These are phyloP conservation scores for Ettlia oleoabundans DNA, from an alignment of 139 green algal genomes.

Conservation along the genomic window DNA sequence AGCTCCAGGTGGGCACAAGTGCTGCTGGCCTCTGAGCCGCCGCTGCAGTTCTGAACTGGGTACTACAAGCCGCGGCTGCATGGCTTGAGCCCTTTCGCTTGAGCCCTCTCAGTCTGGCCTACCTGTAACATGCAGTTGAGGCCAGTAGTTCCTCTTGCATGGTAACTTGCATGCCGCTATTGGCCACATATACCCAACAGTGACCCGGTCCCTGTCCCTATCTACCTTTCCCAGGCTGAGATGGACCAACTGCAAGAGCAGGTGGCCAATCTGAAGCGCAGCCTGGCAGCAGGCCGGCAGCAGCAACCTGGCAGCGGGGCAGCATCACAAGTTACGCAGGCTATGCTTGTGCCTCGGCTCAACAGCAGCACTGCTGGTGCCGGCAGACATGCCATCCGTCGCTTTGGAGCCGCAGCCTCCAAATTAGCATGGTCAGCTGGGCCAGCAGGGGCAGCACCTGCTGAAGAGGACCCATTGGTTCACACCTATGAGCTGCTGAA, in stretches of 20 bases:
- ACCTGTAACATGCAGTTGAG: too few species aligned
- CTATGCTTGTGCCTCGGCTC: neutral
- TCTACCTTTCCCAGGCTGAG: neutral
- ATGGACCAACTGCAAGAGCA: neutral
- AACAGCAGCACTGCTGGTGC: neutral
- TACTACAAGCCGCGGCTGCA: too few species aligned
- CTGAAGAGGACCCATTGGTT: constrained; percentile 11
- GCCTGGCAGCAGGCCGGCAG: constrained; percentile 2
- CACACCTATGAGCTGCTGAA: neutral
- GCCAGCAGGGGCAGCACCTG: neutral
- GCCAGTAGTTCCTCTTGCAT: too few species aligned
- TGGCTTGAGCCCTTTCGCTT: too few species aligned
- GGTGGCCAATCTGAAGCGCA: neutral
- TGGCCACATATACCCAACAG: too few species aligned
- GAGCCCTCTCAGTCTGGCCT: too few species aligned
- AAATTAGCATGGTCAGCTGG: neutral
- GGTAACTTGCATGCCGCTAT: too few species aligned
- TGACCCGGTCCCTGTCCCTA: too few species aligned
- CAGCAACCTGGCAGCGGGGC: neutral
- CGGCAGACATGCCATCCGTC: neutral
- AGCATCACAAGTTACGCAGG: neutral
- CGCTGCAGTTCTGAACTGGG: too few species aligned
- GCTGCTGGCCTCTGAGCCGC: too few species aligned
- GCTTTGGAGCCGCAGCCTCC: neutral
- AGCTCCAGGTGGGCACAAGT: constrained; percentile 15